Evolutionary conservation across 2,329 filamentous ascomycete species (phyloP).

Genomic region (Lachnum nothofagi): DNA sequence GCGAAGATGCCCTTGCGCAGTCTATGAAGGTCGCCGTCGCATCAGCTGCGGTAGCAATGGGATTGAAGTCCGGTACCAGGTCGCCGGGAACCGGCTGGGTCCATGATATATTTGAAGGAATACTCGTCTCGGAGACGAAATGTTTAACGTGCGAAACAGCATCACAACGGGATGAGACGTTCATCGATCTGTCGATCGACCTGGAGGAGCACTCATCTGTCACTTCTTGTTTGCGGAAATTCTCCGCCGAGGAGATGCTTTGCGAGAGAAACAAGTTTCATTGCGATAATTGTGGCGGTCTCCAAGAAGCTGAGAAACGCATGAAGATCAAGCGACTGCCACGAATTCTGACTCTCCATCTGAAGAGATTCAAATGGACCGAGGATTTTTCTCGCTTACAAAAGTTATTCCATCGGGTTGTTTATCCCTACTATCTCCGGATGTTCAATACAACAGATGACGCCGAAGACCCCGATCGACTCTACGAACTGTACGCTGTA

Average conservation of each 20-base stretch:
- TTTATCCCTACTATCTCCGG: constrained; percentile 93
- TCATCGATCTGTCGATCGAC: constrained; percentile 92
- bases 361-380: constrained; percentile 98
- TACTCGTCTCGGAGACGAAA: constrained; percentile 90
- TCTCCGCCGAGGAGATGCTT: constrained; percentile 96
- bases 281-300: constrained; percentile 90
- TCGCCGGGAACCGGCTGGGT: constrained; percentile 78
- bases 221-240: constrained; percentile 89
- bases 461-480: constrained; percentile 81
- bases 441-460: constrained; percentile 98
- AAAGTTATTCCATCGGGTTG: constrained; percentile 93
- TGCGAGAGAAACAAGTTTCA: constrained; percentile 99
- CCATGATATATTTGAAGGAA: constrained; percentile 93
- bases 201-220: constrained; percentile 93
- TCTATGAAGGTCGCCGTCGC: constrained; percentile 45
- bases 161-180: constrained; percentile 91
- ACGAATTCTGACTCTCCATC: constrained; percentile 81
- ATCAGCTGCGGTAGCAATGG: constrained; percentile 38
- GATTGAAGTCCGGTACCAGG: constrained; percentile 36
- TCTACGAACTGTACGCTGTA: constrained; percentile 96
- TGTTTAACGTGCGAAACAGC: constrained; percentile 94
- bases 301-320: constrained; percentile 96
- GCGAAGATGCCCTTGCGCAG: constrained; percentile 43
- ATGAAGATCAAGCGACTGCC: constrained; percentile 98
- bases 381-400: constrained; percentile 90